These are phyloP conservation scores for Xylaria scruposa DNA, from an alignment of 495 filamentous ascomycete species.

Conservation along the genomic window DNA sequence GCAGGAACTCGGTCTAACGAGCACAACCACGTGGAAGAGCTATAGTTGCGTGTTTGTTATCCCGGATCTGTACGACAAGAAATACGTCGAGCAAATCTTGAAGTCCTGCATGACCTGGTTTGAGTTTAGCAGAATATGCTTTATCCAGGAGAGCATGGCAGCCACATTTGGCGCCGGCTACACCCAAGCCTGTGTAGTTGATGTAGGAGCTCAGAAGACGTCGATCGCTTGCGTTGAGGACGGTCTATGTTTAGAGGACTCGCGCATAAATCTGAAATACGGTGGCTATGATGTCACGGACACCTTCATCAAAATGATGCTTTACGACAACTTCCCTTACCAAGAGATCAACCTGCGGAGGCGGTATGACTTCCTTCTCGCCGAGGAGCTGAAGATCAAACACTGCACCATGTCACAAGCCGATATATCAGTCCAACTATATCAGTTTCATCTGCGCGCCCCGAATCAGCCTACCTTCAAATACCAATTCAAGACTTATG, in stretches of 20 bases:
- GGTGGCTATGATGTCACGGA: conserved; percentile 93
- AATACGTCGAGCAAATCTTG: conserved; percentile 81
- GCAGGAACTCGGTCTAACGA: conserved; percentile 76
- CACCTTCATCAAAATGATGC: conserved; percentile 95
- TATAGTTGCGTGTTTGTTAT: conserved; percentile 96
- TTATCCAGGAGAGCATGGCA: conserved; percentile 94
- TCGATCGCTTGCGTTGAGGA: conserved; percentile 98
- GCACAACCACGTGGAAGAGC: conserved; percentile 80
- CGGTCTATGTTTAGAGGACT: conserved; percentile 92
- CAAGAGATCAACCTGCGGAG: conserved; percentile 88
- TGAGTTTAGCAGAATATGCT: conserved; percentile 83
- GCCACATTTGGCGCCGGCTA: conserved; percentile 97
- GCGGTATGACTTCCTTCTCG: conserved; percentile 89
- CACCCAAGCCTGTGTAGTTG: conserved; percentile 90
- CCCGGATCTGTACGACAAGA: conserved; percentile 94
- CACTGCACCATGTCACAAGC: conserved; percentile 85
- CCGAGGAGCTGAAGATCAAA: conserved; percentile 92
- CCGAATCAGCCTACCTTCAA: conserved; percentile 87
- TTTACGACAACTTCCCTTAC: conserved; percentile 93
- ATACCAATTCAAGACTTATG: conserved; percentile 93
- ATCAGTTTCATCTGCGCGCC: conserved; percentile 87
- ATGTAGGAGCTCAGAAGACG: conserved; percentile 97
- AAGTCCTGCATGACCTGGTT: conserved; percentile 88
- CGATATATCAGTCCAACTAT: conserved; percentile 79
- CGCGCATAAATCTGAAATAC: conserved; percentile 88